A percentile compares a stretch with the other conserved stretches of the same genome.
Conservation (phyloP, 768 basidiomycete species). For the Neoboletus subvelutipes region DNA sequence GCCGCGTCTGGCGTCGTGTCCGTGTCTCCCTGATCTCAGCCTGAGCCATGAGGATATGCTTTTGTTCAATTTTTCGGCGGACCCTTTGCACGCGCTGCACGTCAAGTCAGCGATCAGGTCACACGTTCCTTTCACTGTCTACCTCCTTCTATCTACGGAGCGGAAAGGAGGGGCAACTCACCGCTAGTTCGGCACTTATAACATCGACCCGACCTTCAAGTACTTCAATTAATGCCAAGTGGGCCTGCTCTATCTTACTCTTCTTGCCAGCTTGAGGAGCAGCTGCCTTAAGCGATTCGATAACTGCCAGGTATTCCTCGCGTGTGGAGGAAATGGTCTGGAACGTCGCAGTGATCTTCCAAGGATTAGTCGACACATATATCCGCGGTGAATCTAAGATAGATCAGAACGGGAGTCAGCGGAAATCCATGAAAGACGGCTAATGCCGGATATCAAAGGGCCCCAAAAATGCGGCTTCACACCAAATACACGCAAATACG, state of each 20-base stretch:
- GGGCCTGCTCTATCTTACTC: constrained; percentile 60
- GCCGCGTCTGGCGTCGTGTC: constrained; percentile 68
- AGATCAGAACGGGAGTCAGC: constrained; percentile 34
- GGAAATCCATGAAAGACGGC: constrained; percentile 34
- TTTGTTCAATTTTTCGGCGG: constrained; percentile 69
- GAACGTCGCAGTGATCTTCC: constrained; percentile 83
- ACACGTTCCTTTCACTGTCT: constrained; percentile 11
- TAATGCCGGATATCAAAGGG: constrained; percentile 39
- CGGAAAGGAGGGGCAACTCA: constrained; percentile 42
- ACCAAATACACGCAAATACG: constrained; percentile 77
- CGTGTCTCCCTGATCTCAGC: constrained; percentile 78
- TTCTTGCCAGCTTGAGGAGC: constrained; percentile 47
- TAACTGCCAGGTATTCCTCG: constrained; percentile 66
- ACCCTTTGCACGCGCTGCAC: constrained; percentile 68
- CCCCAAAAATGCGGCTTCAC: constrained; percentile 46
- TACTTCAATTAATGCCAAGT: constrained; percentile 57
- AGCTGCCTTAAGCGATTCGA: constrained; percentile 57
- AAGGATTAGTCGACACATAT: constrained; percentile 84
- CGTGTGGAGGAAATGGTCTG: constrained; percentile 67
- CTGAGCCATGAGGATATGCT: constrained; percentile 62
- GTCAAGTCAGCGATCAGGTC: constrained; percentile 24
- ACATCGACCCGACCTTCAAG: constrained; percentile 64
- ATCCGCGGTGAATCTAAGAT: constrained; percentile 79
- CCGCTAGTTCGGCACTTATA: constrained; percentile 69
- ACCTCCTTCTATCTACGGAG: constrained; percentile 11